Conservation (phyloP, 768 basidiomycete genomes). For the Amanita pseudoporphyria region DNA sequence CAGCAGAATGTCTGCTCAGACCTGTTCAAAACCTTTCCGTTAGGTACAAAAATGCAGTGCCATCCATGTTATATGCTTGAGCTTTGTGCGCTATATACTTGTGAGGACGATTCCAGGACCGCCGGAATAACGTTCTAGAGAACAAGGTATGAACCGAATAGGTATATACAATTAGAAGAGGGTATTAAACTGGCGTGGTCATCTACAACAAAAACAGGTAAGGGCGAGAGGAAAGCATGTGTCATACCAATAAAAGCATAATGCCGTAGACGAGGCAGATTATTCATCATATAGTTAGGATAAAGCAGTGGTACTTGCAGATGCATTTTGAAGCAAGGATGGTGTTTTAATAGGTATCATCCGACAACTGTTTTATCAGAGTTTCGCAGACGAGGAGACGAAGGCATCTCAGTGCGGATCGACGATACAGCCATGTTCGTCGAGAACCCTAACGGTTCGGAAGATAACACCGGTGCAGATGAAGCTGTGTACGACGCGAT, state of each 20-base stretch:
- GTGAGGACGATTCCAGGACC: neutral
- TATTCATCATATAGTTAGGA: neutral
- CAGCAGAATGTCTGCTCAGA: too few species aligned
- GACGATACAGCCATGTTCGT: constrained; percentile 37
- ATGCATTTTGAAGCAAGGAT: neutral
- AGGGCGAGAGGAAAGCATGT: neutral
- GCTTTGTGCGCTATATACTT: too few species aligned
- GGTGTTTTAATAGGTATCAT: neutral
- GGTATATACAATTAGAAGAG: neutral
- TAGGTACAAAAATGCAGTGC: too few species aligned
- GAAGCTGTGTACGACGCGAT: neutral
- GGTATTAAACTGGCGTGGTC: neutral
- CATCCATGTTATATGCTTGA: too few species aligned
- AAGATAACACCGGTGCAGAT: neutral
- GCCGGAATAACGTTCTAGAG: neutral
- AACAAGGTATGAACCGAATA: neutral
- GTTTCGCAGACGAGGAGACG: constrained; percentile 13
- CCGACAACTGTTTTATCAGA: constrained; percentile 1
- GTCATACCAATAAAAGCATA: neutral
- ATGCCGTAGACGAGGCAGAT: neutral
- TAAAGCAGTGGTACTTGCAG: neutral
- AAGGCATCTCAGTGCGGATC: constrained; percentile 31
- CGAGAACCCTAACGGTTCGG: constrained; percentile 20
- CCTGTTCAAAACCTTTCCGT: too few species aligned
- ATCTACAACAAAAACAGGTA: neutral